Evolutionary conservation across 495 filamentous ascomycete genomes (phyloP), one percentile per base, ranked within the genome.

Genomic region (Pyrenula aspistea): DNA sequence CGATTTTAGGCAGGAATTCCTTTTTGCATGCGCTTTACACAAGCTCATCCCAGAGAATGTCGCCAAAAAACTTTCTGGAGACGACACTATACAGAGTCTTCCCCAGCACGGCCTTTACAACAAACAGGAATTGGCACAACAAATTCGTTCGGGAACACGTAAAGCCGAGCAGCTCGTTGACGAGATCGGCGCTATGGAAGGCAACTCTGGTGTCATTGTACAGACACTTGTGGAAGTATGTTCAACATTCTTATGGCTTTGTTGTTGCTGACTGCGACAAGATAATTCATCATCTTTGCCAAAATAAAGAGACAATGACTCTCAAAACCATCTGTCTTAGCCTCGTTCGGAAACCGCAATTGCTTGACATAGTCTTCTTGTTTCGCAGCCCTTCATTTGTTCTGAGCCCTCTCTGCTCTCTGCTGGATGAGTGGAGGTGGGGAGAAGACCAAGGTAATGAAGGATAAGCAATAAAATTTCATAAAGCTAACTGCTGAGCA

Each of bases 181-280:
- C 11, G 88, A 95, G 62, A 76, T 97, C 56, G 91, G 95, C 59
- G 85, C 83, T n/a, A 88, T 95, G 77, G 89, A 95, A 64, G 93
- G 93, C 0, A 97, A 98, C 69, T 88, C 89, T 1, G 93, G 89
- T 20, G 91, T 92, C 1, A 89, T 93, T 24, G 88, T 87, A 22
- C 82, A 82, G 49, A 88, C 91, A 8, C 75, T 97, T 19, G 81
- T 85, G 25, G 88, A 96, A 74, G 87, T 90, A 70, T 25, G 49
- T 53, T 1, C 3, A 2, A 51, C 21, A 19, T 8, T 15, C 4
- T 23, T 22, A 50, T 24, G 1, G 22, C 24, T 52, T 24, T 19
- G 10, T 10, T 25, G 52, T 21, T 22, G 53, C 52, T 61, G 24
- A 58, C 52, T 12, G 1, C 2, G 11, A 47, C 25, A 56, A 91